Conservation (phyloP, 1,284 basidiomycete species). For the Uromyces viciae-fabae region DNA sequence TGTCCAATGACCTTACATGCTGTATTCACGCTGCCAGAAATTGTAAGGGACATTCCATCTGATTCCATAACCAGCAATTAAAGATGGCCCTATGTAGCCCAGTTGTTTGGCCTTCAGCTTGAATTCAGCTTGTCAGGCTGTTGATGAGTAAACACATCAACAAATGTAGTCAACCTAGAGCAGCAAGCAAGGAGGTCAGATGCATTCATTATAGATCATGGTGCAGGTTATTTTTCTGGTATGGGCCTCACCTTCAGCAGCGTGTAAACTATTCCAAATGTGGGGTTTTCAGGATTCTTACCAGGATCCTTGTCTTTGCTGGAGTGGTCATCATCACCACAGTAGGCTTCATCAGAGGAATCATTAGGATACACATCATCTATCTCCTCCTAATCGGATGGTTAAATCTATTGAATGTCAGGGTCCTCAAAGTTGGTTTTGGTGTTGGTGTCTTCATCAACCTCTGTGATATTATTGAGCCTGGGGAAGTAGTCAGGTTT, state of each 20-base stretch:
- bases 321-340: too few species aligned
- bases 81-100: background rate
- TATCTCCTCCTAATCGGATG: background rate
- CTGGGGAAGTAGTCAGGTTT: background rate
- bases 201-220: too few species aligned
- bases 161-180: background rate
- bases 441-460: background rate
- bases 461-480: background rate
- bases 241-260: background rate
- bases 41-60: background rate
- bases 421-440: background rate
- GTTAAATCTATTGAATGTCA: background rate
- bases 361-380: background rate
- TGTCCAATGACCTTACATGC: background rate
- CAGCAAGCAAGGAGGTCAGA: background rate
- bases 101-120: background rate
- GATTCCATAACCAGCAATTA: background rate
- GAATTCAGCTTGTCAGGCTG: background rate
- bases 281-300: too few species aligned
- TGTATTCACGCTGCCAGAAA: background rate
- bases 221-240: too few species aligned
- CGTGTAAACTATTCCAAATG: background rate
- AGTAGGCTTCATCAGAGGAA: background rate
- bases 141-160: background rate
- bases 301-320: too few species aligned